Percentiles rank a stretch among this genome's conserved stretches.
phyloP scores from a whole-genome alignment of 2,329 filamentous ascomycete species.

The Exophiala alcalophila region DNA sequence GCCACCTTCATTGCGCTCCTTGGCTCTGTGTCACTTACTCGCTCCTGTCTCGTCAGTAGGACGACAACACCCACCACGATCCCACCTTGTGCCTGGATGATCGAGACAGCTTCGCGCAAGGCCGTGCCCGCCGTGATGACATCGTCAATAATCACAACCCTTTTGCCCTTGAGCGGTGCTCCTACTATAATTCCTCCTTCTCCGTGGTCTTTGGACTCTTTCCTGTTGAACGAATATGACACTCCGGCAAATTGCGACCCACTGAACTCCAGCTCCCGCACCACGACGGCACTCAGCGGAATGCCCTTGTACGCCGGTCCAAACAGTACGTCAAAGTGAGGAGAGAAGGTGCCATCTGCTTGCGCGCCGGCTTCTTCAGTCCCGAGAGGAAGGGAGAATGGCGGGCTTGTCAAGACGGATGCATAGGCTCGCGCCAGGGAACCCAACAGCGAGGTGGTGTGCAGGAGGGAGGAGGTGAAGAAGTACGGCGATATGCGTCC shows the following conservation, averaged over 20 bases:
- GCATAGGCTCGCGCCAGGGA: conserved; percentile 82
- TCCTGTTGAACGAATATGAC: conserved; percentile 90
- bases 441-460: conserved; percentile 72
- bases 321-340: conserved; percentile 73
- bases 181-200: conserved; percentile 94
- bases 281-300: conserved; percentile 75
- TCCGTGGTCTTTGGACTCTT: conserved; percentile 93
- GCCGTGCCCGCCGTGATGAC: conserved; percentile 95
- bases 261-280: conserved; percentile 70
- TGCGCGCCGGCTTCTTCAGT: conserved; percentile 32
- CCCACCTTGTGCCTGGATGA: conserved; percentile 83
- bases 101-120: conserved; percentile 84
- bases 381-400: conserved; percentile 36
- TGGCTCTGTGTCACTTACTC: conserved; percentile 62
- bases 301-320: conserved; percentile 95
- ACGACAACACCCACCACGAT: conserved; percentile 83
- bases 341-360: conserved; percentile 49
- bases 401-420: conserved; percentile 51
- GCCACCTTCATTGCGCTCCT: conserved; percentile 85
- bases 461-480: conserved; percentile 93
- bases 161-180: conserved; percentile 77
- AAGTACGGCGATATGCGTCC: conserved; percentile 90
- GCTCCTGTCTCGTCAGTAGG: conserved; percentile 70
- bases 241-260: conserved; percentile 51
- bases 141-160: conserved; percentile 88